Base-by-base conservation (phyloP, 2,329 filamentous ascomycete species). In the Coleophoma eucalyptorum region DNA sequence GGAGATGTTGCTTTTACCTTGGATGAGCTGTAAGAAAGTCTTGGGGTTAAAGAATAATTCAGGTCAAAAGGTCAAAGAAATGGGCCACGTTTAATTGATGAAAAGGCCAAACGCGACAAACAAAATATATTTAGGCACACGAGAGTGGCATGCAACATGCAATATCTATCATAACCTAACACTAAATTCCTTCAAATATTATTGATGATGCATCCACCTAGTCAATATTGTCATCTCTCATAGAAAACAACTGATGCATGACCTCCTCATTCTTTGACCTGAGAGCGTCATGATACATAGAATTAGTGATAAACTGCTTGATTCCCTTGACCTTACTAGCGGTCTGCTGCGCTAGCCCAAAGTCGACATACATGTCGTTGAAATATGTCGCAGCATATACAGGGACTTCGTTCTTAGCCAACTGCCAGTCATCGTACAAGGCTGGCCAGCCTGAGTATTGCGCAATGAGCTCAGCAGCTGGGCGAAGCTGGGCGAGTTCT, bases 331-430 rank as follows among this genome's bases (percentile, higher is more conserved):
- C 88, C 62, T 84, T 80, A 38, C 72, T 72, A 10, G 89, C 90
- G 15, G 90, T 95, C 59, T 87, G 82, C 60, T 81, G 78, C 8
- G 89, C 87, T 49, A 91, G 72, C 6, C 82, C 81, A 58, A 81
- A 88, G 63, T 95, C 88, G 31, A 97, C 92, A 62, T 95, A 97
- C 89, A 97, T 94, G 65, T 96, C 91, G 55, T 96, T 87, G 4
- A 90, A 67, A 60, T 88, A 97, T 2, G 83, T 87, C 1, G 89
- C 90, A 1, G 91, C 87, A 63, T 94, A 97, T 0, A 96, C 83
- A 0, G 93, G 92, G 0, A 97, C 89, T 52, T 84, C 76, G 62
- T 97, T 97, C 60, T 77, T 80, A 16, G 77, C 78, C 44, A 97
- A 74, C 67, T 89, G 86, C 48, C 81, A 79, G 55, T 82, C 74